These are phyloP conservation scores for Hymenoscyphus occultus DNA, from an alignment of 2,329 filamentous ascomycete species.

Conservation along the genomic window DNA sequence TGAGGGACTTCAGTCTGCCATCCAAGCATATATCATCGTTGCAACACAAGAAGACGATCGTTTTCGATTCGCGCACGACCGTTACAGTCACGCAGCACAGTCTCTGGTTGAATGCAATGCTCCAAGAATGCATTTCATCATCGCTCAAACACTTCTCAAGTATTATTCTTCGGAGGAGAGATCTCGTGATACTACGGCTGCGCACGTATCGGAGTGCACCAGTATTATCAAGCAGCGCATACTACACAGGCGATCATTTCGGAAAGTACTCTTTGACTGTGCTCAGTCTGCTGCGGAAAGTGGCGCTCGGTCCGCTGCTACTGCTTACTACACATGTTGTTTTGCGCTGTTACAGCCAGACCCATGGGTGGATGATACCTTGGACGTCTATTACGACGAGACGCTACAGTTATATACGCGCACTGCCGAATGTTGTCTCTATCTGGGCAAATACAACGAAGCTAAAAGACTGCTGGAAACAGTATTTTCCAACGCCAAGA, in stretches of 20 bases:
- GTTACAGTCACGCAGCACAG: slow-evolving; percentile 74
- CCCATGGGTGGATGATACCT: slow-evolving; percentile 67
- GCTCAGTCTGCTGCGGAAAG: slow-evolving; percentile 77
- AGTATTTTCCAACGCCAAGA: slow-evolving; percentile 68
- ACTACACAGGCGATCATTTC: slow-evolving; percentile 59
- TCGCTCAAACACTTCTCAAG: slow-evolving; percentile 76
- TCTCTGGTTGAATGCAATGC: slow-evolving; percentile 67
- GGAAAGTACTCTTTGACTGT: slow-evolving; percentile 70
- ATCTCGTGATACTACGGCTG: slow-evolving; percentile 69
- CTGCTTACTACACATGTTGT: slow-evolving; percentile 77
- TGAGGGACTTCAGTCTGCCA: slow-evolving; percentile 74
- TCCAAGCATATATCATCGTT: slow-evolving; percentile 78
- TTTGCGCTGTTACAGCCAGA: slow-evolving; percentile 75
- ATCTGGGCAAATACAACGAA: slow-evolving; percentile 67
- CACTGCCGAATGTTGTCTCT: slow-evolving; percentile 79
- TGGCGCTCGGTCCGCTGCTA: slow-evolving; percentile 76
- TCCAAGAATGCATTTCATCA: slow-evolving; percentile 85
- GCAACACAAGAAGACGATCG: slow-evolving; percentile 80
- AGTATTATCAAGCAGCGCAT: slow-evolving; percentile 70
- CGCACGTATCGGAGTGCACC: slow-evolving; percentile 76
- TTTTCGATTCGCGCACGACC: slow-evolving; percentile 85
- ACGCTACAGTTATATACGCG: slow-evolving; percentile 76
- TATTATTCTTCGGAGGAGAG: slow-evolving; percentile 61
- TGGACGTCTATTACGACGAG: slow-evolving; percentile 82
- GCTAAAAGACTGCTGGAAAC: slow-evolving; percentile 66